Base-by-base conservation (phyloP, 179 eudicot genomes). In the Pouteria campechiana region DNA sequence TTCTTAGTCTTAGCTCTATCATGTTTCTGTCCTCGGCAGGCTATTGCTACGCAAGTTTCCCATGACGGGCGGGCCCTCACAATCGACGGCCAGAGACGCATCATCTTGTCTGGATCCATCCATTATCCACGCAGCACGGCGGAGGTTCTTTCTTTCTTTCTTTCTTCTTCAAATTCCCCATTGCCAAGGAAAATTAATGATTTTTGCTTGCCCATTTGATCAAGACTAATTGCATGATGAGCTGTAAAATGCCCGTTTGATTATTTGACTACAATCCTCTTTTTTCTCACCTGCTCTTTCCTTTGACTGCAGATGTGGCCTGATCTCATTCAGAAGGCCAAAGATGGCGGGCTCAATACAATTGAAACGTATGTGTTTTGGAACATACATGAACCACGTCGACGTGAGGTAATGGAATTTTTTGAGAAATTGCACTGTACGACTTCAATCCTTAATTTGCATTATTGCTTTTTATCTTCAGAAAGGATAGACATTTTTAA, bases 311-410 rank as follows among this genome's bases (percentile, higher is more conserved):
- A 85, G 95, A 85, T 84, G 95, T 84, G 92, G 95, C 90, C 80
- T 63, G 92, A 81, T 78, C 74, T 81, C 61, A 75, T 84, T 46
- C 50, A 30, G 68, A 81, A 84, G 73, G 90, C 90, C 6, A 83
- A 79, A 51, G 70, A 77, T 45, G 90, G 92, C 37, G 95, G 92
- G 5, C 31, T 84, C 42, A 90, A 84, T 65, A 83, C 62, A 1
- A 68, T 81, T 59, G 95, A 84, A 44, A 84, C 95, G 5, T 84
- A 81, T 57, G 92, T 84, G 39, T 84, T 84, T 50, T 84, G 95
- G 95, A 84, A 84, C 63, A 83, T 53, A 19, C 95, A 84, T 34
- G 95, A 84, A 54, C 90, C 90, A 55, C 64, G 86, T 47, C 90
- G 86, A 61, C 86, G 83, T 63, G 77, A 69, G 62, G 95, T 84